A percentile compares a stretch with the other conserved stretches of the same genome.
Evolutionary conservation across 2,329 filamentous ascomycete genomes (phyloP).

Genomic region (Domatiomyces catenatus): DNA sequence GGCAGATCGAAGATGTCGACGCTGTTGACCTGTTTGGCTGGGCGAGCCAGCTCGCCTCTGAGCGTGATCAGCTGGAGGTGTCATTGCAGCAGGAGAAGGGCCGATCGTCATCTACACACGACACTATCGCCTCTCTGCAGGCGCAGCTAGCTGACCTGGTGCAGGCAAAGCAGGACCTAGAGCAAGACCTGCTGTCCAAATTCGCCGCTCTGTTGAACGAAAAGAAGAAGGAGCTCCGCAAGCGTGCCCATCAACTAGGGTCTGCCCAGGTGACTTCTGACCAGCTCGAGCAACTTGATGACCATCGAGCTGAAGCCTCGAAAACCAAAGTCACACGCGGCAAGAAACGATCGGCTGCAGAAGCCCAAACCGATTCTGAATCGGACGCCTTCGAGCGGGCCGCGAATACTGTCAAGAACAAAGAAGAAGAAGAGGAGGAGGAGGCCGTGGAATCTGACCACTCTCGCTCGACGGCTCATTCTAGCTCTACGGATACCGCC

Average conservation of each 20-base stretch:
- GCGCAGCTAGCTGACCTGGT: slow-evolving; percentile 43
- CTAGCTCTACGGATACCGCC: slow-evolving; percentile 3
- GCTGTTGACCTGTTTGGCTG: slow-evolving; percentile 43
- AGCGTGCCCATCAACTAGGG: slow-evolving; percentile 42
- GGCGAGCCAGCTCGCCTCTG: slow-evolving; percentile 34
- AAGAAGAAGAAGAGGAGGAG: not conserved
- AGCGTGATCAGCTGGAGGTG: slow-evolving; percentile 28
- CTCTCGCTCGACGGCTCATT: slow-evolving; percentile 3
- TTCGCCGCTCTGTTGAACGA: slow-evolving; percentile 44
- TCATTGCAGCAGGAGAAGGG: slow-evolving; percentile 28
- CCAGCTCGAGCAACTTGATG: slow-evolving; percentile 21
- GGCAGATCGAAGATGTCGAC: slow-evolving; percentile 36
- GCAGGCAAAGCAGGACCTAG: slow-evolving; percentile 40
- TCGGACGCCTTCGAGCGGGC: slow-evolving; percentile 9
- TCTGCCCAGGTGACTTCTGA: slow-evolving; percentile 31
- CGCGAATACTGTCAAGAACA: slow-evolving; percentile 6
- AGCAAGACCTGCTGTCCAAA: slow-evolving; percentile 41
- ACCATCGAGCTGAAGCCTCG: slow-evolving; percentile 17
- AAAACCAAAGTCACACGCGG: slow-evolving; percentile 12
- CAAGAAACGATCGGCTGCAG: slow-evolving; percentile 10
- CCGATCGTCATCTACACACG: slow-evolving; percentile 30
- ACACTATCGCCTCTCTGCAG: slow-evolving; percentile 36
- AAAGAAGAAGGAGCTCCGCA: slow-evolving; percentile 50
- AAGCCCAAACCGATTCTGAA: slow-evolving; percentile 3
- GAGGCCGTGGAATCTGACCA: not conserved